phyloP scores from a whole-genome alignment of 2,329 filamentous ascomycete genomes.

The Akanthomyces lecanii region DNA sequence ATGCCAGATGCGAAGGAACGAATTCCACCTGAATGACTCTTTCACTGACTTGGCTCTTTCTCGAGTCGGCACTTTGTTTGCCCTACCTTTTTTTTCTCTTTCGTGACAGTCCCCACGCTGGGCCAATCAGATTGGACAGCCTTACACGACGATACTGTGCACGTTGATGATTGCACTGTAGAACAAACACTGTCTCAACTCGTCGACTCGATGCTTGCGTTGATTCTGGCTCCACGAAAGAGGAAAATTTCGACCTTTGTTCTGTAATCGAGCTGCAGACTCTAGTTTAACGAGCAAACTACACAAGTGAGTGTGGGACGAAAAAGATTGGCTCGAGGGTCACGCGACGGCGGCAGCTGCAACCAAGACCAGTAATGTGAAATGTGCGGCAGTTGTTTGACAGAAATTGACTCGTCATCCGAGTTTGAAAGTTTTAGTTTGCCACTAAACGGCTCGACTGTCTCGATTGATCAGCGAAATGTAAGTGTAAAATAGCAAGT shows the following conservation, averaged over 20 bases:
- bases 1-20: neutral
- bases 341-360: too few species aligned
- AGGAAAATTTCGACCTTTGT: too few species aligned
- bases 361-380: too few species aligned
- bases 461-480: too few species aligned
- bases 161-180: neutral
- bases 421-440: too few species aligned
- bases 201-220: neutral
- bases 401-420: too few species aligned
- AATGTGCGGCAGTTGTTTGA: too few species aligned
- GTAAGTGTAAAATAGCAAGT: too few species aligned
- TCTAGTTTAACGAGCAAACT: too few species aligned
- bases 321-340: too few species aligned
- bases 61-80: neutral
- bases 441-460: too few species aligned
- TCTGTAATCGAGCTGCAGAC: neutral
- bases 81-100: conserved; percentile 1
- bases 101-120: neutral
- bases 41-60: neutral
- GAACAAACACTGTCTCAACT: neutral
- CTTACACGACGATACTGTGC: neutral
- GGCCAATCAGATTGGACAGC: neutral
- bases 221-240: neutral
- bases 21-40: neutral
- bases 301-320: too few species aligned